Conservation (phyloP, 2,329 filamentous ascomycete species). For the Beauveria sp. region DNA sequence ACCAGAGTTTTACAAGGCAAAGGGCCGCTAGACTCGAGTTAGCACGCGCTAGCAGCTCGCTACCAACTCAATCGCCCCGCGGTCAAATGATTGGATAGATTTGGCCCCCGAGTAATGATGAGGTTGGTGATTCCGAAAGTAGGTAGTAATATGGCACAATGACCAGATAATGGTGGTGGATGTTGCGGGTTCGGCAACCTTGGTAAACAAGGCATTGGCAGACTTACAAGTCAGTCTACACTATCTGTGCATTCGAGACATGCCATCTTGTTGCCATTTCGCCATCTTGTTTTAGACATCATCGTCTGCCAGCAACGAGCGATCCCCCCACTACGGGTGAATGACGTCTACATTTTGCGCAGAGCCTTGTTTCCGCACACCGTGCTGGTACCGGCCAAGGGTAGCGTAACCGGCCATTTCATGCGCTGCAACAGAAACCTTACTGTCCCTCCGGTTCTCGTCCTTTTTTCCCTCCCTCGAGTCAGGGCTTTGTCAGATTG, state of each 20-base stretch:
- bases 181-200: no score
- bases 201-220: no score
- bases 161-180: no score
- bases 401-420: neutral
- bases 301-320: neutral
- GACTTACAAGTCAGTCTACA: no score
- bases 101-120: neutral
- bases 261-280: neutral
- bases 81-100: neutral
- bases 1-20: no score
- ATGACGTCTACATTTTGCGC: constrained; percentile 8
- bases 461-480: neutral
- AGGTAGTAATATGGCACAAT: no score
- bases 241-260: no score
- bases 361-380: neutral
- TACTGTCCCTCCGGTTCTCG: neutral
- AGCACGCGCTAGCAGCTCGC: no score
- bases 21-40: neutral
- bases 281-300: neutral
- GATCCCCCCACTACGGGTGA: neutral
- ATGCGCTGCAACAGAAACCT: neutral
- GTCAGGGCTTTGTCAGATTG: neutral
- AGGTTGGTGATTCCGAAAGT: no score
- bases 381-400: neutral
- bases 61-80: neutral